Base-by-base conservation (phyloP, 1,284 basidiomycete genomes). In the Phellinidium pouzarii region DNA sequence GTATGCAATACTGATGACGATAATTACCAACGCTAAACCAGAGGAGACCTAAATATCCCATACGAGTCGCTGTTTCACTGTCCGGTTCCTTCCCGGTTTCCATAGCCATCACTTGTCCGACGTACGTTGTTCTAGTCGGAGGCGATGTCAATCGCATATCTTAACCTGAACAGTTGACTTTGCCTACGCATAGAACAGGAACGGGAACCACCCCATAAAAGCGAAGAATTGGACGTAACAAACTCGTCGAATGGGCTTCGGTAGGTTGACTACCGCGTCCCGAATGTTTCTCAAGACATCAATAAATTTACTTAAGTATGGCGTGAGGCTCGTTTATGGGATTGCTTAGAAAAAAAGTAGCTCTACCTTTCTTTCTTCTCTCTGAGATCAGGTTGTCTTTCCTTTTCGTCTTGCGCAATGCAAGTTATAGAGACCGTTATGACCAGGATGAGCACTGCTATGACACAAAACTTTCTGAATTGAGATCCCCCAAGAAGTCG, bases 131-230 rank as follows among this genome's bases (percentile, higher is more conserved):
- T 14, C 86, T 84, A 57, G 48, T 60, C 12, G 42, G 26, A 46
- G 38, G 4, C 34, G 48, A 22, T 44, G 43, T 50, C 38, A 52
- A 42, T 45, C n/a, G 53, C 38, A 4, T 14, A 50, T 44, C 44
- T 11, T 12, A 29, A 40, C 14, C 45, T 38, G 44, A 14, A 59
- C 58, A 14, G 46, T 4, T 36, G 11, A 69, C 81, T 58, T n/a
- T n/a, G n/a, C n/a, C n/a, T 65, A 87, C 78, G 91, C 82, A 65
- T 95, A 96, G 70, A 96, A 96, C 31, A 97, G 73, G 71, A 94
- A 94, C 0, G 93, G 93, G 65, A 95, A 96, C 90, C 91, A 94
- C 62, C 89, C 90, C 88, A 93, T 91, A 65, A 92, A 94, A 1
- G 91, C 91, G 66, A 91, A 92, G 11, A 94, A 64, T 63, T 94